These are phyloP conservation scores for Eucalyptus pauciflora DNA, from an alignment of 345 rosid species.

Conservation along the genomic window DNA sequence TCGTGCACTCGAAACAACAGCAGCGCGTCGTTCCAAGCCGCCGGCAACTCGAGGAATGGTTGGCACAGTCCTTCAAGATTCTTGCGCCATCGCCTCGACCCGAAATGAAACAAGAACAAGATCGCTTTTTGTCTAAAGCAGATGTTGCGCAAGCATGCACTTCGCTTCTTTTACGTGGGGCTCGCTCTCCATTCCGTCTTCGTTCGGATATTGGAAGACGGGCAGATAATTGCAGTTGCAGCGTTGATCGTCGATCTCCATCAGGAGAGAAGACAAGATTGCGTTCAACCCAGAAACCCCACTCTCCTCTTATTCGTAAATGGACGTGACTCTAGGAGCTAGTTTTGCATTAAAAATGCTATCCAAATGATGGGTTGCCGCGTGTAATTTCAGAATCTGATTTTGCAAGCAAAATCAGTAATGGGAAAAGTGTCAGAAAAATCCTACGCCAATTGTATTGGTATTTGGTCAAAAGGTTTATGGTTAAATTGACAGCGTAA, in stretches of 20 bases:
- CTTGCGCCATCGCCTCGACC: neutral
- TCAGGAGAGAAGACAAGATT: neutral
- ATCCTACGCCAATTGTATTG: no score
- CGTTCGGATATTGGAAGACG: neutral
- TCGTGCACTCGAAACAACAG: neutral
- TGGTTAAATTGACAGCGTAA: no score
- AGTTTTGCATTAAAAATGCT: neutral
- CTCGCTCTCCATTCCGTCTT: neutral
- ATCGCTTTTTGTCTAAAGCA: neutral
- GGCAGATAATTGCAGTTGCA: neutral
- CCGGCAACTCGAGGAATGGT: neutral
- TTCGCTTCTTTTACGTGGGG: neutral
- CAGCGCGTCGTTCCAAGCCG: neutral
- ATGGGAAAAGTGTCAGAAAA: no score
- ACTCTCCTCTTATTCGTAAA: neutral
- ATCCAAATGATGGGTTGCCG: neutral
- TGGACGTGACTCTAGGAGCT: neutral
- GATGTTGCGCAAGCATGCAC: neutral
- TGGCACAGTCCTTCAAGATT: neutral
- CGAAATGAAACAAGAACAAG: neutral
- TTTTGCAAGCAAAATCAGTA: no score
- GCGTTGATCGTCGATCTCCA: neutral
- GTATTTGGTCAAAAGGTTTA: no score
- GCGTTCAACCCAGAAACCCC: neutral
- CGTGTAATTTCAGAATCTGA: neutral